Evolutionary conservation across 495 filamentous ascomycete genomes (phyloP).

Genomic region (Cudoniella acicularis): DNA sequence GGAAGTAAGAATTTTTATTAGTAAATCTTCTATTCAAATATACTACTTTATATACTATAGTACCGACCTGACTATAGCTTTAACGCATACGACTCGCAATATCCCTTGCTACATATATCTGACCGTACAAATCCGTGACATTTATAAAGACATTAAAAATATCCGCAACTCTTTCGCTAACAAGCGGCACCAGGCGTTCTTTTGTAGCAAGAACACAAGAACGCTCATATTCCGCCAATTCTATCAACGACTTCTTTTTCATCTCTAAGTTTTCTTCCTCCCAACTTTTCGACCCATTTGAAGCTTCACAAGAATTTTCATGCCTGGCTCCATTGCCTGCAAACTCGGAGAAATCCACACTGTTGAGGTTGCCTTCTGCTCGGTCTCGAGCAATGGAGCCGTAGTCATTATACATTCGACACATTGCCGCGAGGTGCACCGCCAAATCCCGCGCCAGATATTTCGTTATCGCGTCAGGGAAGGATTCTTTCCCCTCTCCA

Average conservation of each 20-base stretch:
- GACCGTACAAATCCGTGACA: constrained; percentile 38
- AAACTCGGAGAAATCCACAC: constrained; percentile 38
- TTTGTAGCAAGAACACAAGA: background rate
- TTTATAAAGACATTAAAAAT: constrained; percentile 29
- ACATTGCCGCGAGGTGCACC: constrained; percentile 34
- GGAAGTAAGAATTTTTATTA: too few species aligned
- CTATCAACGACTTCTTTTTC: background rate
- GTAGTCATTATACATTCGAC: constrained; percentile 41
- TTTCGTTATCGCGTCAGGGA: constrained; percentile 14
- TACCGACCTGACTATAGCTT: too few species aligned
- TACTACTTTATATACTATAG: too few species aligned
- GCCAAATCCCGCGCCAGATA: constrained; percentile 31
- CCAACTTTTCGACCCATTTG: background rate
- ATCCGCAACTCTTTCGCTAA: constrained; percentile 14
- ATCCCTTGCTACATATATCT: constrained; percentile 35
- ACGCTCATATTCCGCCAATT: background rate
- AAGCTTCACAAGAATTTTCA: constrained; percentile 10
- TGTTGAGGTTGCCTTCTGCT: constrained; percentile 37
- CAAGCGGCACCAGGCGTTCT: background rate
- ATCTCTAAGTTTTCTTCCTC: background rate
- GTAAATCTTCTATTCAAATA: too few species aligned
- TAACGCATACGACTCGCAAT: too few species aligned
- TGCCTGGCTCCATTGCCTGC: constrained; percentile 10
- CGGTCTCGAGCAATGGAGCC: constrained; percentile 30
- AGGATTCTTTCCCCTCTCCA: background rate